A percentile compares a stretch with the other conserved stretches of the same genome.
These are phyloP conservation scores for Leptomonas pyrrhocoris DNA, from an alignment of 208 protist genomes.

Conservation along the genomic window DNA sequence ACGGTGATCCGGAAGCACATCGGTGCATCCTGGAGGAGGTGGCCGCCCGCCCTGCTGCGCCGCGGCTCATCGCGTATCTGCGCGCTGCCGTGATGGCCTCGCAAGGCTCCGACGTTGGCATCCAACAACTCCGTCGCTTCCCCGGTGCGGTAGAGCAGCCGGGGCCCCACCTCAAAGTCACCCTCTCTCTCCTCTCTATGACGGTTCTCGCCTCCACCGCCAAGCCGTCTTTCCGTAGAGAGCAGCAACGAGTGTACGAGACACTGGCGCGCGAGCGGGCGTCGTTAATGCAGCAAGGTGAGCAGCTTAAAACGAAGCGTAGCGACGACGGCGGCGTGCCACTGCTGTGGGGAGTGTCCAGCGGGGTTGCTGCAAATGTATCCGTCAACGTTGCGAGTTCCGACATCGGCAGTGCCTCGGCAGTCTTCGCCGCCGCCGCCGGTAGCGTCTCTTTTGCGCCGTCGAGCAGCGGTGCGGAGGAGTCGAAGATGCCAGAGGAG, in stretches of 20 bases:
- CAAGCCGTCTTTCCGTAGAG: slow-evolving; percentile 13
- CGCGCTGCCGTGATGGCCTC: slow-evolving; percentile 32
- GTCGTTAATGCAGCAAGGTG: slow-evolving; percentile 13
- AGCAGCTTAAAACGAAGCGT: slow-evolving; percentile 5
- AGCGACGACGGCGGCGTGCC: neutral
- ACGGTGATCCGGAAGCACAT: slow-evolving; percentile 49
- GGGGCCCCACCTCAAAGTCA: slow-evolving; percentile 17
- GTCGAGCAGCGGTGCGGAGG: neutral
- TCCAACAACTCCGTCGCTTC: slow-evolving; percentile 16
- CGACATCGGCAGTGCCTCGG: slow-evolving; percentile 3
- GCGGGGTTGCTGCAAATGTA: neutral
- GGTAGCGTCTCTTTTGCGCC: neutral
- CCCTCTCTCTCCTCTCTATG: slow-evolving; percentile 24
- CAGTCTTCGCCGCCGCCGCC: neutral
- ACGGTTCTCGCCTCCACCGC: slow-evolving; percentile 26
- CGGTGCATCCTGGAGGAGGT: slow-evolving; percentile 38
- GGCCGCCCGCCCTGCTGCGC: slow-evolving; percentile 5
- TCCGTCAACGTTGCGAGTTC: neutral
- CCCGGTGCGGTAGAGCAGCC: slow-evolving; percentile 10
- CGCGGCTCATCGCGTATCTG: slow-evolving; percentile 32
- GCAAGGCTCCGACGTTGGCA: slow-evolving; percentile 25
- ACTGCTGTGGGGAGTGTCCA: neutral
- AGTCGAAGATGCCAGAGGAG: neutral
- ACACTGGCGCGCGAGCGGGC: slow-evolving; percentile 15
- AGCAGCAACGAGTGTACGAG: slow-evolving; percentile 25